A percentile compares a stretch with the other conserved stretches of the same genome.
Conservation (phyloP, 2,329 filamentous ascomycete species). For the Teratosphaeria nubilosa region DNA sequence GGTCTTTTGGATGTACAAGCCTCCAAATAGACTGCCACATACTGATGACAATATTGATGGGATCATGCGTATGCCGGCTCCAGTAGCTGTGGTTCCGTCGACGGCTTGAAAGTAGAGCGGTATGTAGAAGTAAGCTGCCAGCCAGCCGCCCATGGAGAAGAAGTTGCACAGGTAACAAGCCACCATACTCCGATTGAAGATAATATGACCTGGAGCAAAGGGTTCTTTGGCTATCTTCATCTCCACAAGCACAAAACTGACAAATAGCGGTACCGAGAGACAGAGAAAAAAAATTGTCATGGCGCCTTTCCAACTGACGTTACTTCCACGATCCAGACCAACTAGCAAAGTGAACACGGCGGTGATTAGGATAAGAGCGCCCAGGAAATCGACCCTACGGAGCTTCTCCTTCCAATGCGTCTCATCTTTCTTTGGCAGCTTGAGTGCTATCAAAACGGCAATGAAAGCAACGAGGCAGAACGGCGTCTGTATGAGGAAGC, state of each 20-base stretch:
- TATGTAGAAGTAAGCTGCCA: constrained; percentile 59
- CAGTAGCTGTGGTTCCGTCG: constrained; percentile 51
- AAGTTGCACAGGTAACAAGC: constrained; percentile 64
- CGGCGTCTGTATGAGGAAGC: constrained; percentile 62
- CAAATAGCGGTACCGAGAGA: constrained; percentile 49
- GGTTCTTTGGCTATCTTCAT: constrained; percentile 57
- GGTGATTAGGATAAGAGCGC: constrained; percentile 54
- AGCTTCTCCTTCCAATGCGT: constrained; percentile 57
- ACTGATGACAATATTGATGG: constrained; percentile 56
- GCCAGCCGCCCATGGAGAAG: constrained; percentile 54
- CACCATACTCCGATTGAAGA: constrained; percentile 56
- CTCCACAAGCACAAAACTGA: constrained; percentile 60
- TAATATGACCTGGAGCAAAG: constrained; percentile 64
- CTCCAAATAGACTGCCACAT: constrained; percentile 52
- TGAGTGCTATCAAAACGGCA: constrained; percentile 52
- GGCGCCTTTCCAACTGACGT: constrained; percentile 54
- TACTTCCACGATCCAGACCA: constrained; percentile 63
- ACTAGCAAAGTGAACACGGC: constrained; percentile 58
- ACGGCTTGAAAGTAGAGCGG: constrained; percentile 70
- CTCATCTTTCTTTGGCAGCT: constrained; percentile 49
- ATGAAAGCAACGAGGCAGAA: constrained; percentile 56
- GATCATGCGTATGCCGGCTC: constrained; percentile 55
- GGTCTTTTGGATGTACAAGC: constrained; percentile 58
- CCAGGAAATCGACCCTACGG: constrained; percentile 60
- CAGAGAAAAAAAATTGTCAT: constrained; percentile 50